Evolutionary conservation across 2,329 filamentous ascomycete species (phyloP).

Genomic region (Berkeleyomyces basicola): DNA sequence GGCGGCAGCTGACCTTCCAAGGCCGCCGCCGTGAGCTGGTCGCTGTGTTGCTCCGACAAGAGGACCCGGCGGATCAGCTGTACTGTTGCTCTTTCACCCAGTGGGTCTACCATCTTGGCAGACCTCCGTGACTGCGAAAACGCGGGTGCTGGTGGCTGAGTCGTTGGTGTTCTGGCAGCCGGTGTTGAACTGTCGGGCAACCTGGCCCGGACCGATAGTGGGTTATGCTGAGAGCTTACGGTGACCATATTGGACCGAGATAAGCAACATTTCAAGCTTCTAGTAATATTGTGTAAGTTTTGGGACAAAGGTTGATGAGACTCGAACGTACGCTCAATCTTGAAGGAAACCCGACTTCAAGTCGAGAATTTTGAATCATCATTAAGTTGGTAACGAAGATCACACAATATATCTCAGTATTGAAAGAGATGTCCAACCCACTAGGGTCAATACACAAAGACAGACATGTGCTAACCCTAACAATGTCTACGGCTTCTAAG

Average conservation of each 20-base stretch:
- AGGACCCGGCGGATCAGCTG: slow-evolving; percentile 70
- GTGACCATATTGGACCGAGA: background rate
- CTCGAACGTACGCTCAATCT: too few species aligned
- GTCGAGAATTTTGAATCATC: background rate
- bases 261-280: background rate
- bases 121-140: slow-evolving; percentile 20
- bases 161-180: background rate
- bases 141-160: slow-evolving; percentile 15
- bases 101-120: slow-evolving; percentile 30
- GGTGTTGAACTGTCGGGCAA: background rate
- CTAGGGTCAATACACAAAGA: background rate
- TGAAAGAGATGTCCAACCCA: background rate
- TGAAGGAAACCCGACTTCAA: too few species aligned
- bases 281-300: background rate
- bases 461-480: background rate
- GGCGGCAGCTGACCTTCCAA: slow-evolving; percentile 76
- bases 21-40: slow-evolving; percentile 39
- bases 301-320: background rate
- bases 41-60: slow-evolving; percentile 48
- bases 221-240: background rate
- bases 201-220: background rate
- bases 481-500: background rate
- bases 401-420: background rate
- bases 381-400: background rate
- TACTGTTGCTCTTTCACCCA: slow-evolving; percentile 63